These are phyloP conservation scores for Phytopythium ostracodes DNA, from an alignment of 352 stramenopile genomes.

Conservation along the genomic window DNA sequence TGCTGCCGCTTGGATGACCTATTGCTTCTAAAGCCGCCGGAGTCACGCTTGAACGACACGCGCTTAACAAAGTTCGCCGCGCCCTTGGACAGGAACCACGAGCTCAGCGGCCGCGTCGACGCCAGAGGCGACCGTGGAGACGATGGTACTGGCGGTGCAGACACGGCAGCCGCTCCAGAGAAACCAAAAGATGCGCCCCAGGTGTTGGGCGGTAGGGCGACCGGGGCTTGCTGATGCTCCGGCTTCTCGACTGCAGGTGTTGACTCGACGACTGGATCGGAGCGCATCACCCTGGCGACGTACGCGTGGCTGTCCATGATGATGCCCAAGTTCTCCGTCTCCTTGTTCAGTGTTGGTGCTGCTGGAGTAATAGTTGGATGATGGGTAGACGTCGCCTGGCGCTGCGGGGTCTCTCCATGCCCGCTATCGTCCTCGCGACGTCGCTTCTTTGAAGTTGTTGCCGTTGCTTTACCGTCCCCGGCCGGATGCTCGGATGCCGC, in stretches of 20 bases:
- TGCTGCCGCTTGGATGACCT: neutral
- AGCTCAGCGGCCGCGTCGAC: slow-evolving; percentile 44
- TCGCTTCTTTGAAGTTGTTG: slow-evolving; percentile 14
- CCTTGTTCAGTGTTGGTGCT: slow-evolving; percentile 1
- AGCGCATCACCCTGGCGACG: slow-evolving; percentile 24
- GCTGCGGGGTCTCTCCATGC: slow-evolving; percentile 8
- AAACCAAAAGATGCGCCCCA: slow-evolving; percentile 56
- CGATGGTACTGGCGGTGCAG: neutral
- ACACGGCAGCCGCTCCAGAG: slow-evolving; percentile 1
- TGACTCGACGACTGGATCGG: neutral
- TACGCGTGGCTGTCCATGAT: slow-evolving; percentile 28
- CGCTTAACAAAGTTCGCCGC: slow-evolving; percentile 59
- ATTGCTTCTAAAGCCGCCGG: neutral
- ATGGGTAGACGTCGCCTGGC: neutral
- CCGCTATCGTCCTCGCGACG: neutral
- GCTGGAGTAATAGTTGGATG: neutral
- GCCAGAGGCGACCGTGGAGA: slow-evolving; percentile 8
- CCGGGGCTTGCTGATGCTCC: neutral
- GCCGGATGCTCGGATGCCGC: neutral
- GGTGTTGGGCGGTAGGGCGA: slow-evolving; percentile 15
- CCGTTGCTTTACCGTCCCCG: neutral
- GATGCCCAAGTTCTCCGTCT: slow-evolving; percentile 9
- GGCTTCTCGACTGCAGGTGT: neutral
- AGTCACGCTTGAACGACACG: slow-evolving; percentile 32
- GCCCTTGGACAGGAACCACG: slow-evolving; percentile 62